Percentiles rank a stretch among this genome's conserved stretches.
phyloP scores from a whole-genome alignment of 192 early-diverging fungal species.

The Rhizophagus sp. region DNA sequence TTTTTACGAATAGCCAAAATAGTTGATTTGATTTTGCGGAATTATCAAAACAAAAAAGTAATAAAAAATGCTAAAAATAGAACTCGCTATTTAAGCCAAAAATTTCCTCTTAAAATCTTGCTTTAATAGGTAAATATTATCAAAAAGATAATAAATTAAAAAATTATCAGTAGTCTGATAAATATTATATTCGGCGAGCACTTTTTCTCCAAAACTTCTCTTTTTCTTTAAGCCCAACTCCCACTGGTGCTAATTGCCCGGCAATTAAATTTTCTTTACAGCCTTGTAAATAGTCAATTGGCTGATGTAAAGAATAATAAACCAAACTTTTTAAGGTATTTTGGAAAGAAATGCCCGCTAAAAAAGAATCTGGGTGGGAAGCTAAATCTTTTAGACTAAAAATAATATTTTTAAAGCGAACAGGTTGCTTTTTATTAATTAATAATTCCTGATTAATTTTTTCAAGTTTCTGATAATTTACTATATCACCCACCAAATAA shows the following conservation, averaged over 20 bases:
- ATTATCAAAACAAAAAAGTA: too few species aligned
- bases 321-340: conserved; percentile 25
- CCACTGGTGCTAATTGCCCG: conserved; percentile 3
- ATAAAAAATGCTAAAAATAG: too few species aligned
- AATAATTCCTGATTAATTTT: conserved; percentile 5
- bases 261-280: conserved; percentile 28
- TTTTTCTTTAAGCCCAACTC: conserved; percentile 13
- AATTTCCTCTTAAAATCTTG: too few species aligned
- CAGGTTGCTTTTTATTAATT: conserved; percentile 4
- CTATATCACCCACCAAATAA: conserved; percentile 9
- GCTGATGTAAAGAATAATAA: conserved; percentile 9
- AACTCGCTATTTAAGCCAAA: too few species aligned
- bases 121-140: too few species aligned
- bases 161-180: too few species aligned
- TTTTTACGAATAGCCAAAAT: background rate
- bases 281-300: conserved; percentile 14
- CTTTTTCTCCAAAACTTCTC: too few species aligned
- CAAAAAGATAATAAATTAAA: too few species aligned
- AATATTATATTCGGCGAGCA: too few species aligned
- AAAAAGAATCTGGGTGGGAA: conserved; percentile 5
- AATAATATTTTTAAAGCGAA: conserved; percentile 14
- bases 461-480: background rate
- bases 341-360: conserved; percentile 22
- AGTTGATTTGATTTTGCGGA: background rate
- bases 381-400: conserved; percentile 23